These are phyloP conservation scores for Triticum monococcum DNA, from an alignment of 176 grass and related monocot genomes.

Conservation along the genomic window DNA sequence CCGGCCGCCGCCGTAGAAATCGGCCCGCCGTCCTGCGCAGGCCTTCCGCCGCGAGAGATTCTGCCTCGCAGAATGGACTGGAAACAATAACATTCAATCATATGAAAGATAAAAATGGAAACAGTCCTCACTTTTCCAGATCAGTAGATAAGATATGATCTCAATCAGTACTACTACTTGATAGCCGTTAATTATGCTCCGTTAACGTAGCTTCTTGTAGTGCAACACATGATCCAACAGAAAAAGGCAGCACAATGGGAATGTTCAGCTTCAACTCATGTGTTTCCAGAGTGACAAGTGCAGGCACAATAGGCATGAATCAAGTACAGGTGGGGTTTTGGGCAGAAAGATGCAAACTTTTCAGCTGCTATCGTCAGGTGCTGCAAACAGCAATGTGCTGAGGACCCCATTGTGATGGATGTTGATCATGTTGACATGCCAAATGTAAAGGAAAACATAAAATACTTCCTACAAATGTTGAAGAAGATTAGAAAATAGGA, in stretches of 20 bases:
- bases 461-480: not conserved
- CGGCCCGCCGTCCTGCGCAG: constrained; percentile 20
- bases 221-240: not conserved
- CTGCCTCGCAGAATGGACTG: constrained; percentile 77
- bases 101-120: not conserved
- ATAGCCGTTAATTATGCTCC: too few relatives aligned
- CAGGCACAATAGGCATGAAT: constrained; percentile 16
- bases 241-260: not conserved
- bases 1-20: constrained; percentile 39
- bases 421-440: not conserved
- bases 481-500: not conserved
- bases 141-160: too few relatives aligned
- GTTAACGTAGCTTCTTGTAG: not conserved
- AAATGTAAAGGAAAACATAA: not conserved
- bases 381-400: not conserved
- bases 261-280: not conserved
- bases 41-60: constrained; percentile 38
- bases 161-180: too few relatives aligned
- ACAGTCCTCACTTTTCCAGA: too few relatives aligned
- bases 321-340: constrained; percentile 2
- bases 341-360: not conserved
- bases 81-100: constrained; percentile 34
- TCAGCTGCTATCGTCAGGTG: not conserved
- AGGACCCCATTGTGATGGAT: not conserved
- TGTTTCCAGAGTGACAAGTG: not conserved